A percentile compares a stretch with the other conserved stretches of the same genome.
These are phyloP conservation scores for Mycena citricolor DNA, from an alignment of 1,284 basidiomycete genomes.

Conservation along the genomic window DNA sequence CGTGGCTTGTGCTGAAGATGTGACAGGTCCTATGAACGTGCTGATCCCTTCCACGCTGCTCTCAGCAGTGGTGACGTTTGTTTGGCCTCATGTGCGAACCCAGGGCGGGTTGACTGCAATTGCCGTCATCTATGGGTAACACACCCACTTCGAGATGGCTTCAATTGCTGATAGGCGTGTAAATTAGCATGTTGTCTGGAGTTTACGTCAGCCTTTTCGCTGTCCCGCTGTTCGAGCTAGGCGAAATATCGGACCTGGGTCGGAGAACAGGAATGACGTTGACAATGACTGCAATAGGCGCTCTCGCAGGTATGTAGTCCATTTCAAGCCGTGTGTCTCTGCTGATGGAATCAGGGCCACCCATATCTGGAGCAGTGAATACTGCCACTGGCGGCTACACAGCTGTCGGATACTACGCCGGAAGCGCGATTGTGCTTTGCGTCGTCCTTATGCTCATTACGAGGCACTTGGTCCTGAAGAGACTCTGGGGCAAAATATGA, in stretches of 20 bases:
- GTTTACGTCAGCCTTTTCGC: conserved; percentile 54
- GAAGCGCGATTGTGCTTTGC: conserved; percentile 37
- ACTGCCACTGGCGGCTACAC: conserved; percentile 47
- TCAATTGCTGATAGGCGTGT: too few relatives aligned
- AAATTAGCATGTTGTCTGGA: conserved; percentile 42
- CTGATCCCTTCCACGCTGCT: conserved; percentile 52
- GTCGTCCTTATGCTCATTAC: conserved; percentile 38
- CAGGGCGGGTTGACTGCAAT: conserved; percentile 43
- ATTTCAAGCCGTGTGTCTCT: too few relatives aligned
- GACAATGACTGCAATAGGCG: conserved; percentile 40
- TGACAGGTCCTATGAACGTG: conserved; percentile 50
- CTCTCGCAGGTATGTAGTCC: conserved; percentile 50
- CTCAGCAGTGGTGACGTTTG: conserved; percentile 52
- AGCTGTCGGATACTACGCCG: conserved; percentile 59
- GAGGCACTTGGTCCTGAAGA: conserved; percentile 37
- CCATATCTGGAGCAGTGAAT: conserved; percentile 61
- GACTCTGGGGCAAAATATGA: conserved; percentile 38
- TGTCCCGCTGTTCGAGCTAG: conserved; percentile 58
- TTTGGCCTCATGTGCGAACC: conserved; percentile 55
- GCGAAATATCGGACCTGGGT: conserved; percentile 58
- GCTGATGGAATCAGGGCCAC: conserved; percentile 47
- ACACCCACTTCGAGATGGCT: neutral
- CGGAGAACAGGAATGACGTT: conserved; percentile 63
- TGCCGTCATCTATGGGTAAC: conserved; percentile 53
- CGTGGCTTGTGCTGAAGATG: neutral